Percentiles rank a stretch among this genome's conserved stretches.
Evolutionary conservation across 164 flowering plant genomes (phyloP).

Genomic region (Houttuynia cordata): DNA sequence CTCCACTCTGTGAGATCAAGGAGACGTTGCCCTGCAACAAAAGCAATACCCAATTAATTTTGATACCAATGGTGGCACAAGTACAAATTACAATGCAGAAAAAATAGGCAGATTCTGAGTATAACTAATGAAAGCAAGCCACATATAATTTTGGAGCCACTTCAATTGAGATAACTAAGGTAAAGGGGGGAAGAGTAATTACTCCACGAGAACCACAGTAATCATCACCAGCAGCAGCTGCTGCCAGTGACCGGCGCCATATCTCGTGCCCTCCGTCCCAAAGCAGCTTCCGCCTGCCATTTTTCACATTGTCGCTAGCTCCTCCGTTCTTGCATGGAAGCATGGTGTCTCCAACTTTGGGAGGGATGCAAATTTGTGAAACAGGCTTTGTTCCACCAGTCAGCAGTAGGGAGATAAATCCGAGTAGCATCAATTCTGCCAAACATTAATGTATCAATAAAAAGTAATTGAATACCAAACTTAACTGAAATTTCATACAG

Average conservation of each 20-base stretch:
- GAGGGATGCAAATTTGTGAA: conserved; percentile 40
- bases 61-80: too few relatives aligned
- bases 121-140: neutral
- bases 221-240: conserved; percentile 14
- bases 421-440: conserved; percentile 67
- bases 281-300: conserved; percentile 25
- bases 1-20: conserved; percentile 36
- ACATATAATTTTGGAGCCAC: neutral
- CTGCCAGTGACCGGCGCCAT: conserved; percentile 40
- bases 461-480: neutral
- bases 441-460: conserved; percentile 1
- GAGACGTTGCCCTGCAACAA: conserved; percentile 27
- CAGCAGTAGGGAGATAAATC: conserved; percentile 57
- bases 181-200: conserved; percentile 1
- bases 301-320: neutral
- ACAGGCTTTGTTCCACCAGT: conserved; percentile 34
- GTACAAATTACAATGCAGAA: too few relatives aligned
- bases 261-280: conserved; percentile 16
- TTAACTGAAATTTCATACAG: neutral
- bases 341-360: conserved; percentile 23
- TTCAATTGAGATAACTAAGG: neutral
- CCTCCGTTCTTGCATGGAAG: conserved; percentile 38
- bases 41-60: neutral
- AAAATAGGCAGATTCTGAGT: neutral
- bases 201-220: conserved; percentile 20